phyloP scores from a whole-genome alignment of 148 eudicot genomes.

The Camellia sinensis region DNA sequence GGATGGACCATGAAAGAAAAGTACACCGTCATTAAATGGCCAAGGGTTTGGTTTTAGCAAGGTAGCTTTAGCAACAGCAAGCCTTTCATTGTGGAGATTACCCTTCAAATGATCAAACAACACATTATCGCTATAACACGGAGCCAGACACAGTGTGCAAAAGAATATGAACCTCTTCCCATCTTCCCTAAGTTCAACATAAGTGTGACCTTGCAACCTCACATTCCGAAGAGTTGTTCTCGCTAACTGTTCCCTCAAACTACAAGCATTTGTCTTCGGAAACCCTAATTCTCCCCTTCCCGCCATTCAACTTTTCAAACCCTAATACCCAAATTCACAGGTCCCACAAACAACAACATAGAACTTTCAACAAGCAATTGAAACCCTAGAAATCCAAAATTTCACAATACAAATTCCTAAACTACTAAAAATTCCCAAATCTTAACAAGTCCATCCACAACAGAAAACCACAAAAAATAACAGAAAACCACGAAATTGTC shows the following conservation, averaged over 20 bases:
- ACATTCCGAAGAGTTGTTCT: conserved; percentile 57
- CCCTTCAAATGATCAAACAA: conserved; percentile 82
- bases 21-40: conserved; percentile 85
- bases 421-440: conserved; percentile 19
- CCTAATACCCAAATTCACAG: neutral
- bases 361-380: neutral
- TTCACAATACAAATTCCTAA: neutral
- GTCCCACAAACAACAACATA: neutral
- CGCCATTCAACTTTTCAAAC: conserved; percentile 42
- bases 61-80: conserved; percentile 62
- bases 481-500: neutral
- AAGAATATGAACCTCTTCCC: conserved; percentile 72
- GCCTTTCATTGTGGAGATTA: conserved; percentile 51
- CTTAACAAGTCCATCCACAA: neutral
- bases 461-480: neutral
- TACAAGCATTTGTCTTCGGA: conserved; percentile 34
- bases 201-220: conserved; percentile 68
- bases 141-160: conserved; percentile 76
- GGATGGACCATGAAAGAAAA: conserved; percentile 53
- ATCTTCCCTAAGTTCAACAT: conserved; percentile 86
- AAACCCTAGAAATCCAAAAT: conserved; percentile 3
- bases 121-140: conserved; percentile 65
- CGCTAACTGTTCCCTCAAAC: conserved; percentile 64
- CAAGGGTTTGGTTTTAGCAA: conserved; percentile 77
- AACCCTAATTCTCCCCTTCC: conserved; percentile 64